Evolutionary conservation across 306 rosid genomes (phyloP).

Genomic region (Myrica gale): DNA sequence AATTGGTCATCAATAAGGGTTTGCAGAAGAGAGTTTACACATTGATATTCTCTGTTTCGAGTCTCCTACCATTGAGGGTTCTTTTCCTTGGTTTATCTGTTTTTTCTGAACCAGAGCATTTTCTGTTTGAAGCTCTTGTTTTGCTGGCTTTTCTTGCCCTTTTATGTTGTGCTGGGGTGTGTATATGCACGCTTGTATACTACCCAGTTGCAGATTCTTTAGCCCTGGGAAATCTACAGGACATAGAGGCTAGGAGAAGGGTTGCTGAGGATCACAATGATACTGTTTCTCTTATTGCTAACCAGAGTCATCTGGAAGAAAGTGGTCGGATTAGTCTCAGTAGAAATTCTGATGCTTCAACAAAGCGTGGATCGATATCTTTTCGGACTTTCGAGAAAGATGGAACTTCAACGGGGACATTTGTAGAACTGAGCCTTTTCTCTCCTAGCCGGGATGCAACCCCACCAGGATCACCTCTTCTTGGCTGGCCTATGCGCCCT

Average conservation of each 20-base stretch:
- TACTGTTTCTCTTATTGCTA: slow-evolving; percentile 70
- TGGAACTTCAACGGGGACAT: slow-evolving; percentile 64
- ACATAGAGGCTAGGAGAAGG: slow-evolving; percentile 73
- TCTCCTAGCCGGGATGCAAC: slow-evolving; percentile 70
- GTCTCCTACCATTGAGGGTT: slow-evolving; percentile 93
- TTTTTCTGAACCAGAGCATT: slow-evolving; percentile 63
- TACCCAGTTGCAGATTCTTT: slow-evolving; percentile 90
- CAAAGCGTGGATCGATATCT: slow-evolving; percentile 85
- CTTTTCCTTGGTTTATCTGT: slow-evolving; percentile 91
- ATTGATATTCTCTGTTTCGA: slow-evolving; percentile 75
- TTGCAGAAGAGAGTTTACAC: slow-evolving; percentile 93
- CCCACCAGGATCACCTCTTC: slow-evolving; percentile 79
- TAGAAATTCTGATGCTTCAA: slow-evolving; percentile 68
- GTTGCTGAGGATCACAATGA: slow-evolving; percentile 60
- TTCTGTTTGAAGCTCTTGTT: slow-evolving; percentile 75
- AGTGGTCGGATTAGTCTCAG: slow-evolving; percentile 54
- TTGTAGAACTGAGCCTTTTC: slow-evolving; percentile 88
- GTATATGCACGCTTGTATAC: slow-evolving; percentile 92
- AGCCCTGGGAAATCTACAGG: slow-evolving; percentile 78
- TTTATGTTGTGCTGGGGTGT: slow-evolving; percentile 73
- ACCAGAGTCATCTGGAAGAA: slow-evolving; percentile 64
- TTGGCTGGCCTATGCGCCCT: slow-evolving; percentile 83
- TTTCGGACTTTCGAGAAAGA: slow-evolving; percentile 64
- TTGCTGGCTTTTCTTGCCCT: slow-evolving; percentile 94
- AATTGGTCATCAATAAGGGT: slow-evolving; percentile 89